Conservation (phyloP, 2,329 filamentous ascomycete species). For the Fusarium goolgardi region DNA sequence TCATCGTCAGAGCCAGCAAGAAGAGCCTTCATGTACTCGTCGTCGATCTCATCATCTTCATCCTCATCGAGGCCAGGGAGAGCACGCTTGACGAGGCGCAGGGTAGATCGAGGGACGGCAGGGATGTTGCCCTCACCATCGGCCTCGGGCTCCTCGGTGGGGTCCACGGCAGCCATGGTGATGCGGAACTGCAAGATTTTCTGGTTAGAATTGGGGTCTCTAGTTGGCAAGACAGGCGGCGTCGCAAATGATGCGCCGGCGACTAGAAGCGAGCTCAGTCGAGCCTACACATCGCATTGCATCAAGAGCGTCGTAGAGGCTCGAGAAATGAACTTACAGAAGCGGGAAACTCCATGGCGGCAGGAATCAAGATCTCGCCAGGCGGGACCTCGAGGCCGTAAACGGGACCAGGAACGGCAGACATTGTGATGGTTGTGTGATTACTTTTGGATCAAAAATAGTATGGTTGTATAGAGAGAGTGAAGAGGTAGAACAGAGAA, state of each 20-base stretch:
- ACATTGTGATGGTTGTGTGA: constrained; percentile 58
- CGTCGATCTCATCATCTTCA: constrained; percentile 73
- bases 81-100: constrained; percentile 87
- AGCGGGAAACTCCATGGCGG: constrained; percentile 81
- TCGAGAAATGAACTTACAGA: constrained; percentile 70
- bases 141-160: constrained; percentile 77
- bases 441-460: constrained; percentile 5
- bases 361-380: constrained; percentile 84
- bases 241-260: constrained; percentile 30
- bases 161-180: constrained; percentile 98
- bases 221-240: background rate
- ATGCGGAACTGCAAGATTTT: constrained; percentile 80
- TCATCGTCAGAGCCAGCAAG: constrained; percentile 63
- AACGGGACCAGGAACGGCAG: constrained; percentile 77
- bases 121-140: constrained; percentile 72
- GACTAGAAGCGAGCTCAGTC: background rate
- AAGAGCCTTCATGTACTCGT: constrained; percentile 71
- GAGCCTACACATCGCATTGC: background rate
- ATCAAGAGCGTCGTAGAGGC: background rate
- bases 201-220: constrained; percentile 25
- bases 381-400: constrained; percentile 93
- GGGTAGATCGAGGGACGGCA: constrained; percentile 78
- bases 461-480: constrained; percentile 5
- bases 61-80: constrained; percentile 66
- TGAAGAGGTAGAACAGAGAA: constrained; percentile 16